Evolutionary conservation across 768 basidiomycete species (phyloP).

Genomic region (Daedaleopsis nitida): DNA sequence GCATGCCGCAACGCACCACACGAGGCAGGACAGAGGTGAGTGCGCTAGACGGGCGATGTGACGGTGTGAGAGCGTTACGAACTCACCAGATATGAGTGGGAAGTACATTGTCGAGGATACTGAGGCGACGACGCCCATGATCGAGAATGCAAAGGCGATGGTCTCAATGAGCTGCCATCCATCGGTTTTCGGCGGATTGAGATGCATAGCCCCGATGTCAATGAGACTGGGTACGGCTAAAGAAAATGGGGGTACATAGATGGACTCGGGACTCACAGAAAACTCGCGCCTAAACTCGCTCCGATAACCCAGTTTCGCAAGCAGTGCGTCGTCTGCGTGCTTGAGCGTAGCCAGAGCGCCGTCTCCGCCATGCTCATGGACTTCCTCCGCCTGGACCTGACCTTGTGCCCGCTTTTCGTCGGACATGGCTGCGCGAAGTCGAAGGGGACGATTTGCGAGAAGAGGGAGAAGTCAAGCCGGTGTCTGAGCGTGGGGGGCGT

Average conservation of each 20-base stretch:
- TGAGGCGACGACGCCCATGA: constrained; percentile 73
- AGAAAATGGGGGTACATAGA: background rate
- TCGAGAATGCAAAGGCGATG: constrained; percentile 66
- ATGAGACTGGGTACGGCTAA: background rate
- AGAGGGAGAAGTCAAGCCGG: constrained; percentile 6
- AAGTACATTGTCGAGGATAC: constrained; percentile 69
- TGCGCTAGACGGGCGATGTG: background rate
- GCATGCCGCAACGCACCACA: background rate
- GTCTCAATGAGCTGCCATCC: constrained; percentile 54
- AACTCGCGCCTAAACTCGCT: constrained; percentile 76
- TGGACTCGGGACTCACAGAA: constrained; percentile 62
- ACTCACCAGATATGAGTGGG: constrained; percentile 59
- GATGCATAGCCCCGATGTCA: background rate
- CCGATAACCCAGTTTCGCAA: constrained; percentile 71
- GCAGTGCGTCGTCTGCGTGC: constrained; percentile 54
- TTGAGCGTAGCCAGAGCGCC: constrained; percentile 24
- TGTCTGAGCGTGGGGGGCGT: background rate
- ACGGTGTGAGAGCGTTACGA: background rate
- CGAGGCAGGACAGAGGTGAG: background rate
- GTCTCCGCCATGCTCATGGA: background rate
- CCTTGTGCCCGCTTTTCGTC: constrained; percentile 23
- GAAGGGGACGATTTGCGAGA: constrained; percentile 4
- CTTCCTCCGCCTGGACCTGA: constrained; percentile 10
- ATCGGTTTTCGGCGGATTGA: background rate
- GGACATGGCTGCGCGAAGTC: constrained; percentile 7